Evolutionary conservation across 208 protist genomes (phyloP).

Genomic region (Leptomonas pyrrhocoris): DNA sequence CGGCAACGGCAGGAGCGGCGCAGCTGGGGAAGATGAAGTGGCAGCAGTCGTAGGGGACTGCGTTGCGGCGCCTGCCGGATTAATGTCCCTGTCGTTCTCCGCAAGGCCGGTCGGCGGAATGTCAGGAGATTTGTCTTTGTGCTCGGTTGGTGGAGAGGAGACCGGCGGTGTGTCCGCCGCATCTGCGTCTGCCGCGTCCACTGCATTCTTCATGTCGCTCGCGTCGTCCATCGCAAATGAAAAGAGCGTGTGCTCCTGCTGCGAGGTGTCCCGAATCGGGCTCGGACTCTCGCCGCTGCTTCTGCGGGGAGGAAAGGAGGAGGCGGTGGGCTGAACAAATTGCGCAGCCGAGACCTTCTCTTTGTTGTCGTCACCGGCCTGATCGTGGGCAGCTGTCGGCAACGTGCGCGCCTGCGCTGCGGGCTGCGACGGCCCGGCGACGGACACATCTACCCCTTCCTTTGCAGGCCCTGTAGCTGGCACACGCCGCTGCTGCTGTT

Average conservation of each 20-base stretch:
- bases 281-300: background rate
- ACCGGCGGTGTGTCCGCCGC: background rate
- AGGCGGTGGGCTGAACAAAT: background rate
- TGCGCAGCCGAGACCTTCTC: background rate
- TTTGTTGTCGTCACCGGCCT: no score
- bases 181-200: background rate
- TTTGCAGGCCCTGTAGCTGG: background rate
- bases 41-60: background rate
- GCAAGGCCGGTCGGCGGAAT: background rate
- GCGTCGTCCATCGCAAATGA: slow-evolving; percentile 9
- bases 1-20: slow-evolving; percentile 1
- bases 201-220: background rate
- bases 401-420: background rate
- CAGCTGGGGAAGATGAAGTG: background rate
- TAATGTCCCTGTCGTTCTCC: background rate
- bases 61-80: background rate
- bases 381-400: background rate
- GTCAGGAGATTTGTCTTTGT: background rate
- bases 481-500: background rate
- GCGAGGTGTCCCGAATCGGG: background rate
- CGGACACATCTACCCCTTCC: background rate
- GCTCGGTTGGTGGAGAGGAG: background rate
- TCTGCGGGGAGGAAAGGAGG: background rate
- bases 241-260: background rate
- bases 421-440: slow-evolving; percentile 4